Base-by-base conservation (phyloP, 176 grass and related monocot species). In the Oropetium thomaeum region DNA sequence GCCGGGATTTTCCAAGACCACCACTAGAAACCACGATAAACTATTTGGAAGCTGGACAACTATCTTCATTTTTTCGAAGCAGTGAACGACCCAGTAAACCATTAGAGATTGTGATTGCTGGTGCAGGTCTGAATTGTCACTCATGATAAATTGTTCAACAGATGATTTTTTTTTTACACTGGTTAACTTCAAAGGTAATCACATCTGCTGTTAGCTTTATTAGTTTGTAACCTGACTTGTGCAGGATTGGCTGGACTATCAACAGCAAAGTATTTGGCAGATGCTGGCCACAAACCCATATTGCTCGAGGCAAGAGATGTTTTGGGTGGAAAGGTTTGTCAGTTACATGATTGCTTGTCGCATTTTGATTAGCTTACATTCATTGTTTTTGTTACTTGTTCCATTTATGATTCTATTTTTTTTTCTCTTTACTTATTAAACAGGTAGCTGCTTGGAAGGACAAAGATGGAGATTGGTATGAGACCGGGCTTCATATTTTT, bases 371-470 rank as follows among this genome's bases (percentile, higher is more conserved):
- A 51, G 49, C 19, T 51, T 25, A 27, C 20, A 39, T 37, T 67
- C 20, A 62, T 51, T 73, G 45, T 67, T 77, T 65, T 52, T 27
- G 0, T 42, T 71, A 68, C 71, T 51, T 83, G 41, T 67, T 43
- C 38, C 20, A 31, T 75, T 31, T 65, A 53, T 71, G 9, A 66
- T 47, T 71, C 9, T 20, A 61, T 82, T 31, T 55, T 22, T 59
- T 48, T 5, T 52, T n/a, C n/a, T n/a, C n/a, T 70, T 72, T 62
- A 55, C 71, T 32, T n/a, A 37, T 80, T 60, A 17, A 72, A 66
- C 39, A 95, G 96, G 0, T 99, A 69, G 96, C 96, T 47, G 96
- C 96, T 76, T 99, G 96, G 96, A 95, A 95, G 78, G 96, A 99
- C 87, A 82, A 84, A 57, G 91, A 99, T 79, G 96, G 96, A 65